A percentile compares a stretch with the other conserved stretches of the same genome.
These are phyloP conservation scores for Dothistroma pini DNA, from an alignment of 2,329 filamentous ascomycete genomes.

Conservation along the genomic window DNA sequence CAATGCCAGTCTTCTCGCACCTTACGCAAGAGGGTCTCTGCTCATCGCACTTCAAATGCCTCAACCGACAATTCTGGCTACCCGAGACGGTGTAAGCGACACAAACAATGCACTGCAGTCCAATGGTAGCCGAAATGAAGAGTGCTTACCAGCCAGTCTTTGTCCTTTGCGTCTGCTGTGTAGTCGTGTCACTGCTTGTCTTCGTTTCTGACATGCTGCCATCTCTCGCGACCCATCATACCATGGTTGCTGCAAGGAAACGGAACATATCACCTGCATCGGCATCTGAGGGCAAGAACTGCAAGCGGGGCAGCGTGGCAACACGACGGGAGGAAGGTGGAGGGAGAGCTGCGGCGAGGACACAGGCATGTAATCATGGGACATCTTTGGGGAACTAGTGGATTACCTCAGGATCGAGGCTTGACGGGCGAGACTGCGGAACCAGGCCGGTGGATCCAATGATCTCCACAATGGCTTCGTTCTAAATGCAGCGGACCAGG, in stretches of 20 bases:
- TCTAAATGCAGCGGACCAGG: background rate
- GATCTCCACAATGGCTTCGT: background rate
- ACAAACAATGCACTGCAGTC: background rate
- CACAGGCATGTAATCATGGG: background rate
- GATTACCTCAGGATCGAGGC: background rate
- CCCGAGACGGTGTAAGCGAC: background rate
- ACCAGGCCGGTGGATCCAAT: background rate
- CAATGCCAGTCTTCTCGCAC: conserved; percentile 31
- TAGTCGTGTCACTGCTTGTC: background rate
- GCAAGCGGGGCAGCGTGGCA: background rate
- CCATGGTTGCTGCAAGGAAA: background rate
- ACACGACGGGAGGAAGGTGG: background rate
- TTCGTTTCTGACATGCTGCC: conserved; percentile 4
- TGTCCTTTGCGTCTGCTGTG: conserved; percentile 19
- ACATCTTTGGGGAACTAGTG: background rate
- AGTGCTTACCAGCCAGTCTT: conserved; percentile 28
- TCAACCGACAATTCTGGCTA: conserved; percentile 29
- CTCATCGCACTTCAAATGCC: conserved; percentile 34
- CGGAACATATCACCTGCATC: conserved; percentile 13
- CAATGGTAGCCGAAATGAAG: conserved; percentile 1
- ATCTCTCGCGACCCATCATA: background rate
- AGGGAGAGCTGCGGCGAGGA: no score
- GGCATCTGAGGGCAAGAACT: conserved; percentile 7
- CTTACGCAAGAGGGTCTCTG: conserved; percentile 28
- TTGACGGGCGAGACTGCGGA: background rate